Percentiles rank a stretch among this genome's conserved stretches.
These are phyloP conservation scores for Collybia sordida DNA, from an alignment of 768 basidiomycete species.

Conservation along the genomic window DNA sequence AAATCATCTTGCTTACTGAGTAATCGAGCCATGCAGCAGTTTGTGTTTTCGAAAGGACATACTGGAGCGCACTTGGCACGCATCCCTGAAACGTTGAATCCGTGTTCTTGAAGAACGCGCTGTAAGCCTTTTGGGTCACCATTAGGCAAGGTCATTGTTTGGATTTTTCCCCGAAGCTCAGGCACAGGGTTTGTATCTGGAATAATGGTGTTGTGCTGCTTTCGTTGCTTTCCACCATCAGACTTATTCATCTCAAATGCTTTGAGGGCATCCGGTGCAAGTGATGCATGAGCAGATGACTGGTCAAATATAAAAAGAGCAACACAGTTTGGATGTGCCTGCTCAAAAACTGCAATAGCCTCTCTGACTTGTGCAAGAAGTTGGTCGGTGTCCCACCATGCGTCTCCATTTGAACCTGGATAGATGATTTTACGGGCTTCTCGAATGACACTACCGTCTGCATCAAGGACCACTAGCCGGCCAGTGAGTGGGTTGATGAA, in stretches of 20 bases:
- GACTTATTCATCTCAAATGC: constrained; percentile 31
- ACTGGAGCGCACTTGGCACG: constrained; percentile 35
- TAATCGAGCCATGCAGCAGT: constrained; percentile 36
- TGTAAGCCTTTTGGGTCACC: constrained; percentile 35
- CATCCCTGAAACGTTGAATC: constrained; percentile 33
- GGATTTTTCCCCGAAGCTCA: constrained; percentile 22
- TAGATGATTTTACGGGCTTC: constrained; percentile 32
- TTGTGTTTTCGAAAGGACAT: constrained; percentile 29
- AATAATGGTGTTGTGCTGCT: constrained; percentile 24
- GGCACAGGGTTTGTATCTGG: constrained; percentile 23
- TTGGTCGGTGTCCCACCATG: constrained; percentile 32
- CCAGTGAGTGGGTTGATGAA: constrained; percentile 29
- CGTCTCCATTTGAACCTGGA: constrained; percentile 27
- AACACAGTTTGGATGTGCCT: constrained; percentile 19
- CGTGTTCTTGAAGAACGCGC: constrained; percentile 33
- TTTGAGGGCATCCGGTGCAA: constrained; percentile 29
- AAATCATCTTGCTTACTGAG: constrained; percentile 22
- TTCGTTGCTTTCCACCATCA: constrained; percentile 26
- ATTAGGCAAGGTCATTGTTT: constrained; percentile 33
- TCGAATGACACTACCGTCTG: constrained; percentile 14
- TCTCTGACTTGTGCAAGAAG: constrained; percentile 26
- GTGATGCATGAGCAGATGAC: constrained; percentile 31
- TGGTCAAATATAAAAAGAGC: constrained; percentile 12
- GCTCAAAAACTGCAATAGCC: constrained; percentile 29
- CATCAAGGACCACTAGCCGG: constrained; percentile 16